Base-by-base conservation (phyloP, 148 eudicot genomes). In the Gaultheria prostrata region DNA sequence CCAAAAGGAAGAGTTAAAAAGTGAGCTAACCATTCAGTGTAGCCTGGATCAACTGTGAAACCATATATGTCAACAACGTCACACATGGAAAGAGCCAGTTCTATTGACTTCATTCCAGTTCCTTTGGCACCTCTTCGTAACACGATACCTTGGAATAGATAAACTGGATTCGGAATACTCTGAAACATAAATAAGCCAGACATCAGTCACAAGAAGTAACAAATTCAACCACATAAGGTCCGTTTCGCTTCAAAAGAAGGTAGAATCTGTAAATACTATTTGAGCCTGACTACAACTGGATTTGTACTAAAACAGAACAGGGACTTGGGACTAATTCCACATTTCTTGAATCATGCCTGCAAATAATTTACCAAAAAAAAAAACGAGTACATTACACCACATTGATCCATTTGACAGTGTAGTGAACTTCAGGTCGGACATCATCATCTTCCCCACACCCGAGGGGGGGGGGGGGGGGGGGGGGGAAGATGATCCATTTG, bases 71-170 rank as follows among this genome's bases (percentile, higher is more conserved):
- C 95, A 82, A 97, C 97, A 84, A 91, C 89, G 84, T 97, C 95
- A 85, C 99, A 97, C 99, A 97, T 97, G 85, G 99, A 97, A 88
- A 97, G 99, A 48, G 98, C 99, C 13, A 97, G 91, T 86, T 97
- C 99, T 77, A 97, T 88, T 72, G 98, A 93, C 87, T 97, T 97
- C 99, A 97, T 97, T 79, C 99, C 99, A 79, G 99, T 97, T 86
- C 99, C 99, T 89, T 97, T 97, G 81, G 99, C 99, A 73, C 99
- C 99, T 91, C 99, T 90, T 30, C 99, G 95, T 82, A 97, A 83
- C 72, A 97, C 99, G 82, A 97, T 97, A 51, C 99, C 99, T 84
- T 97, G 99, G 95, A 97, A 97, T 73, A 97, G 91, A 86, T 97
- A 97, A 75, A 97, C 99, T 71, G 99, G 99, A 89, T 97, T 97